Conservation (phyloP, 768 basidiomycete species). For the Chalciporus pseudorubinellus region DNA sequence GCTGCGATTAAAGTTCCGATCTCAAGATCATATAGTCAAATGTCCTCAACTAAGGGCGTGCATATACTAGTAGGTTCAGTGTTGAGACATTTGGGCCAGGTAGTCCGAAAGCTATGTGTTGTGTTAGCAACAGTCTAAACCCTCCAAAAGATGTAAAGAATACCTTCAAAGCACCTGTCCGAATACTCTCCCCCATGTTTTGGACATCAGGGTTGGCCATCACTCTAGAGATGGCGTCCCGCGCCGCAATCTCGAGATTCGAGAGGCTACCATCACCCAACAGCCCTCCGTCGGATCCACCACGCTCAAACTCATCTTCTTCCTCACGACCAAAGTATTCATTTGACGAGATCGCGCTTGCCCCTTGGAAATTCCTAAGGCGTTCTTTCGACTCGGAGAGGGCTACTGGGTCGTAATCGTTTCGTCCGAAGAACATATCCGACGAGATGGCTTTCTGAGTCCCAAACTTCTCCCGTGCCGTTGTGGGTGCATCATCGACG, state of each 20-base stretch:
- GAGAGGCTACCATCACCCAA: conserved; percentile 51
- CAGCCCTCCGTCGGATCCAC: conserved; percentile 54
- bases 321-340: conserved; percentile 96
- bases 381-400: conserved; percentile 77
- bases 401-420: conserved; percentile 74
- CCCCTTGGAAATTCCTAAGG: conserved; percentile 83
- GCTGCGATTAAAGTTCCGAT: background rate
- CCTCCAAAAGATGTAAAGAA: conserved; percentile 17
- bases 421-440: conserved; percentile 95
- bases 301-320: conserved; percentile 47
- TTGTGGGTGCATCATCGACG: conserved; percentile 63
- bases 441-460: conserved; percentile 94
- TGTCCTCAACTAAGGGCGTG: background rate
- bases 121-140: background rate
- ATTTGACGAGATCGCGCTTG: conserved; percentile 89
- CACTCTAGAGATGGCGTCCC: conserved; percentile 71
- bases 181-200: conserved; percentile 74
- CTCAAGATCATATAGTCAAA: background rate
- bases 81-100: conserved; percentile 60
- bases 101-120: conserved; percentile 57
- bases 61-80: conserved; percentile 19
- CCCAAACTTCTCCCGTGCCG: conserved; percentile 89
- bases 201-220: conserved; percentile 87
- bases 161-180: conserved; percentile 82
- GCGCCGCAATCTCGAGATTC: conserved; percentile 60